phyloP scores from a whole-genome alignment of 495 filamentous ascomycete genomes.

The Penicillium cosmopolitanum region DNA sequence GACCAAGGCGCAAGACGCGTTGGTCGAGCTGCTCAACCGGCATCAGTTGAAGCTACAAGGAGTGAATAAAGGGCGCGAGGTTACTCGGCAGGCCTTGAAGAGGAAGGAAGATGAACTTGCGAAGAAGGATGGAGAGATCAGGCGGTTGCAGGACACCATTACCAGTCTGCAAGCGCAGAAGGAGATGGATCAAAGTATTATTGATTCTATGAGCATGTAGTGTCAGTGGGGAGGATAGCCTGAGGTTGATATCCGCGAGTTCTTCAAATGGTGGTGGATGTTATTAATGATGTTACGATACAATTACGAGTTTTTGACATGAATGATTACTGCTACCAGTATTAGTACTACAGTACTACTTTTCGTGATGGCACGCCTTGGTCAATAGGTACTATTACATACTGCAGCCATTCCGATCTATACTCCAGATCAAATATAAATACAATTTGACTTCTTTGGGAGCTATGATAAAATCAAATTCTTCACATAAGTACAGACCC shows the following conservation, averaged over 20 bases:
- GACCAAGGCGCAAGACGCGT: constrained; percentile 38
- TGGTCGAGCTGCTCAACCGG: constrained; percentile 54
- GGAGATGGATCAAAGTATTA: constrained; percentile 49
- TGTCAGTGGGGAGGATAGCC: background rate
- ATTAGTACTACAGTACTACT: too few species aligned
- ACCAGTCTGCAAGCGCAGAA: constrained; percentile 34
- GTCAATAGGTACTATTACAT: too few species aligned
- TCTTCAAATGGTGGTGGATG: too few species aligned
- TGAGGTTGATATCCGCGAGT: background rate
- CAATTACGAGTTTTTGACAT: too few species aligned
- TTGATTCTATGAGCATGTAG: constrained; percentile 28
- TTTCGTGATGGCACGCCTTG: too few species aligned
- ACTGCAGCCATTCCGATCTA: too few species aligned
- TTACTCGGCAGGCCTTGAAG: constrained; percentile 61
- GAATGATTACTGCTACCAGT: too few species aligned
- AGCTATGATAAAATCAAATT: background rate
- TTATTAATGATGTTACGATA: too few species aligned
- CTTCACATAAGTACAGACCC: background rate
- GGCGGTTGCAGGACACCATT: constrained; percentile 54
- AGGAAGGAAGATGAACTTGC: constrained; percentile 63
- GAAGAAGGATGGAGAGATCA: constrained; percentile 61
- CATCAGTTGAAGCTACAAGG: constrained; percentile 61
- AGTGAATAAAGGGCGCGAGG: constrained; percentile 63
- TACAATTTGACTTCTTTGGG: too few species aligned
- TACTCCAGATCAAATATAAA: too few species aligned